Evolutionary conservation across 2,329 filamentous ascomycete genomes (phyloP), one percentile per base, ranked within the genome.

Genomic region (Aspergillus luchuensis): DNA sequence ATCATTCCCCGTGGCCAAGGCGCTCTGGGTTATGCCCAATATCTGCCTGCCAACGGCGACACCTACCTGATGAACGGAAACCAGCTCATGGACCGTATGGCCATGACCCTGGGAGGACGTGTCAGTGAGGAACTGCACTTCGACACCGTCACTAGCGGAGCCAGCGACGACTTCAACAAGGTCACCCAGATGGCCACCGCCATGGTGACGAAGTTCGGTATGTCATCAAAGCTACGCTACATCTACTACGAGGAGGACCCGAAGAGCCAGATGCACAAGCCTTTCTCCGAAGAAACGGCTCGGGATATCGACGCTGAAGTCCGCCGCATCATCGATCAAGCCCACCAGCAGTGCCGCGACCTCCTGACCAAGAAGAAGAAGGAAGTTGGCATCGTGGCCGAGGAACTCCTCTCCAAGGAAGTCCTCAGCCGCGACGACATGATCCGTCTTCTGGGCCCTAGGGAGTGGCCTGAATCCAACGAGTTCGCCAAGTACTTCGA

Each of bases 171-270:
- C 76, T 99, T 99, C 85, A 94, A 95, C 79, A 99, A 99, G 81
- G 95, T 98, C 43, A 97, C 95, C 2, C 87, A 89, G 59, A 94
- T 97, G 90, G 96, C 95, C 3, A 96, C 91, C 17, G 89, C 91
- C 63, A 99, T 99, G 95, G 95, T 99, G 30, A 99, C 94, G n/a
- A 91, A 97, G 76, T 99, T 92, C 89, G 95, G 95, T 68, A 99
- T 99, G 95, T 96, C 91, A 43, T 87, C 91, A 67, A 96, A 96
- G 80, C 89, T 99, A 50, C 94, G 94, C 30, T 93, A 93, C 66
- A 84, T 99, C 64, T 91, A 96, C 82, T 99, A 94, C 77, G 90
- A 95, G 70, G 86, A 89, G 67, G 90, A 92, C 71, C 59, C 65
- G 3, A 85, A 90, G 65, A 90, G 91, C 74, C 88, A 91, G 72